These are phyloP conservation scores for Beauveria pseudobassiana DNA, from an alignment of 2,329 filamentous ascomycete genomes.

Conservation along the genomic window DNA sequence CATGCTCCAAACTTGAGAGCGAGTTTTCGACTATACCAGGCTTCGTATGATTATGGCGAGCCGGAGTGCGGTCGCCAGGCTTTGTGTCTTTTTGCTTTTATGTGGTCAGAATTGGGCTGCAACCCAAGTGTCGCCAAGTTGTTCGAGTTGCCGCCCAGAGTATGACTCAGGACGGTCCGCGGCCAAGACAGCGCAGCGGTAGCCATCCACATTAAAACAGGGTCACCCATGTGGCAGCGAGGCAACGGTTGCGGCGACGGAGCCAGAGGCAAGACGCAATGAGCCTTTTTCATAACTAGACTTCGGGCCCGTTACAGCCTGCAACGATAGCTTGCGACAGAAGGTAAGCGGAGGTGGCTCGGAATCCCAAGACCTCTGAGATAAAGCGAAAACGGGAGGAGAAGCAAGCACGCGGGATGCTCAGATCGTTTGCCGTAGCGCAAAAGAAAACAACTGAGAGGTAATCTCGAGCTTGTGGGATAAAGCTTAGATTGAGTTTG, in stretches of 20 bases:
- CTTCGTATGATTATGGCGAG: background rate
- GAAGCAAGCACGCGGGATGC: background rate
- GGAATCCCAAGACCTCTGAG: background rate
- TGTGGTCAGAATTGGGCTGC: background rate
- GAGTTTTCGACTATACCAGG: too few species aligned
- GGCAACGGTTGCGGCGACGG: background rate
- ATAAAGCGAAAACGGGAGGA: background rate
- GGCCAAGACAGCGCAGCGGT: background rate
- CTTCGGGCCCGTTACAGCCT: background rate
- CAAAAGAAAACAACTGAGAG: too few species aligned
- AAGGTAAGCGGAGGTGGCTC: background rate
- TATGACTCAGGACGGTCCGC: conserved; percentile 6
- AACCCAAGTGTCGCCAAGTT: background rate
- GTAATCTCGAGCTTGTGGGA: background rate
- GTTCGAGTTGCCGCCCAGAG: background rate
- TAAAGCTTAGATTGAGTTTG: background rate
- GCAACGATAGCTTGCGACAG: background rate
- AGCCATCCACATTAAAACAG: conserved; percentile 9
- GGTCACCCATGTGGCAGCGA: conserved; percentile 11
- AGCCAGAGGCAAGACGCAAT: background rate
- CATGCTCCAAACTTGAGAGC: background rate
- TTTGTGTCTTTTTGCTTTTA: background rate
- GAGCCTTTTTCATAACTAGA: background rate
- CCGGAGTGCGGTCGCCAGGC: background rate
- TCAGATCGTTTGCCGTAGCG: too few species aligned